Base-by-base conservation (phyloP, 768 basidiomycete species). In the Tricholoma flavovirens region DNA sequence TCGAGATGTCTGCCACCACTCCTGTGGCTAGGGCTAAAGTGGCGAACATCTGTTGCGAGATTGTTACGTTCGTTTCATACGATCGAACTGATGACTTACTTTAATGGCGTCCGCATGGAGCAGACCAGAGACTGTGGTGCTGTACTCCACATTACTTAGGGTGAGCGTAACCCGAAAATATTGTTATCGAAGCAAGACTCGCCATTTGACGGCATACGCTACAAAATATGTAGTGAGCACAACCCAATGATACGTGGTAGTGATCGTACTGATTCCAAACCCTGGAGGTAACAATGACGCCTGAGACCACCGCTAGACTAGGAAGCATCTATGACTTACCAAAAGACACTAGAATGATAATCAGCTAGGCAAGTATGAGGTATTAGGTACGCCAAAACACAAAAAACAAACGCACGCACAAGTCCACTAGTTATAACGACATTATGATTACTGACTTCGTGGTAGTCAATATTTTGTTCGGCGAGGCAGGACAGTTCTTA, bases 381-480 rank as follows among this genome's bases (percentile, higher is more conserved):
- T 26, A 2, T 52, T 15, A 3, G 32, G 14, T 30, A 38, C 2
- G 17, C n/a, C 14, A 15, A 40, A 26, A 26, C 8, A 32, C 1
- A 3, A 32, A 43, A 24, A 49, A 17, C 15, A n/a, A 17, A 21
- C 52, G 7, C 19, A 63, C 78, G 62, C 59, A 84, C 82, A 51
- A 86, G 75, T 24, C 65, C 40, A 0, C 66, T 71, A 5, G 81
- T 81, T 21, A 83, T 65, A 38, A 61, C 66, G 9, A 76, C 55
- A 58, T 84, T 84, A 30, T 71, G 69, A 40, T 80, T 72, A 69
- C 83, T 84, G 62, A 86, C 83, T 85, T 57, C 29, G 56, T 15
- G 14, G 49, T 53, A 26, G 30, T 60, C 14, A 59, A 30, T 43
- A 50, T 42, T 17, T 14, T 26, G 24, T 51, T 24, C 53, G 10